Percentiles rank a stretch among this genome's conserved stretches.
These are phyloP conservation scores for Arthrocladium fulminans DNA, from an alignment of 2,329 filamentous ascomycete genomes.

Conservation along the genomic window DNA sequence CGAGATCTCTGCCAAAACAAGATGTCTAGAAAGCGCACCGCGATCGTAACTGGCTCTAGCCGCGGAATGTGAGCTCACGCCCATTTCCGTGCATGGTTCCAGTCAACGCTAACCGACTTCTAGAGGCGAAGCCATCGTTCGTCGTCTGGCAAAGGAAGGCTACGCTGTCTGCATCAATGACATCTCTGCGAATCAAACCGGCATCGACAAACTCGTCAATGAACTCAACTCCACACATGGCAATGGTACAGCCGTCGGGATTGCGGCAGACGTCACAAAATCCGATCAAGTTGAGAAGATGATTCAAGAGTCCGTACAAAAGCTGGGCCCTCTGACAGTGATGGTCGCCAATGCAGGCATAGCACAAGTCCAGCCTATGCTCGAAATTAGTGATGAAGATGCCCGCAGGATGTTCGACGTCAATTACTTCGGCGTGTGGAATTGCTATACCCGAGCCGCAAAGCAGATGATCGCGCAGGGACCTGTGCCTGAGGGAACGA, in stretches of 20 bases:
- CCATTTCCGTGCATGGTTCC: not conserved
- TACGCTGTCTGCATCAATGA: constrained; percentile 61
- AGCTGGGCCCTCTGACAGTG: constrained; percentile 43
- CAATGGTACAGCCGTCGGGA: constrained; percentile 37
- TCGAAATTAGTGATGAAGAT: constrained; percentile 51
- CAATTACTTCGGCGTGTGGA: constrained; percentile 57
- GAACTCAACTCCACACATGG: constrained; percentile 21
- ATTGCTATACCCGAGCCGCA: constrained; percentile 56
- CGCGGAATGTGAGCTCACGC: constrained; percentile 30
- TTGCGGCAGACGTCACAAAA: constrained; percentile 54
- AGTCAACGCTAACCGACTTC: not conserved
- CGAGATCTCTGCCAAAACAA: not conserved
- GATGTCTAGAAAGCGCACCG: constrained; percentile 23
- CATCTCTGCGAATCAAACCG: constrained; percentile 43
- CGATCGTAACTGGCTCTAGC: constrained; percentile 34
- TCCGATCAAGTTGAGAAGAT: constrained; percentile 45
- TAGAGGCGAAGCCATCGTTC: constrained; percentile 37
- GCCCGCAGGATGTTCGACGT: constrained; percentile 53
- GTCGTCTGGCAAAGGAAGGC: constrained; percentile 55
- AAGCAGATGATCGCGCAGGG: constrained; percentile 57
- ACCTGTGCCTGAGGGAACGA: constrained; percentile 29
- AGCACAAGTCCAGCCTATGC: constrained; percentile 46
- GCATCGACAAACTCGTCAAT: constrained; percentile 40
- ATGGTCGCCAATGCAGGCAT: constrained; percentile 57
- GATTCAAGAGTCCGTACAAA: constrained; percentile 43